Evolutionary conservation across 306 rosid species (phyloP).

Genomic region (Glycine soja): DNA sequence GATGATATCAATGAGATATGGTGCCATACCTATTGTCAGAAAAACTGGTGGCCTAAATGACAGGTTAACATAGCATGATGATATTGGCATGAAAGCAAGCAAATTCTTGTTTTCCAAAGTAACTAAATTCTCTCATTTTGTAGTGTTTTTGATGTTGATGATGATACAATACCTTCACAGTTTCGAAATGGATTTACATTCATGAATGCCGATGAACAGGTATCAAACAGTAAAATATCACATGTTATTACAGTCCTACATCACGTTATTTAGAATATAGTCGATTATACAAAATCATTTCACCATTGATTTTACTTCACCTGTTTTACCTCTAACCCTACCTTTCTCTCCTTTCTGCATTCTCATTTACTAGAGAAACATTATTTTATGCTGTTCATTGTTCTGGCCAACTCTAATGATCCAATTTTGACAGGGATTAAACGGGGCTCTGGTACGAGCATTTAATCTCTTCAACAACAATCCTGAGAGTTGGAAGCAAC

Average conservation of each 20-base stretch:
- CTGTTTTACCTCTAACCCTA: constrained; percentile 26
- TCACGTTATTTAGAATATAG: constrained; percentile 1
- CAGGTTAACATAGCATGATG: constrained; percentile 63
- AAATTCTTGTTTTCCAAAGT: constrained; percentile 37
- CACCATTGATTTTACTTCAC: constrained; percentile 10
- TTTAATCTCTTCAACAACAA: constrained; percentile 58
- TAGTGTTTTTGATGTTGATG: constrained; percentile 92
- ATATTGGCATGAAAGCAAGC: constrained; percentile 6
- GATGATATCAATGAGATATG: constrained; percentile 99
- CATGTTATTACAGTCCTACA: constrained; percentile 6
- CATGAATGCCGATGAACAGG: constrained; percentile 81
- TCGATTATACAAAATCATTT: neutral
- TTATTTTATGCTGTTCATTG: constrained; percentile 15
- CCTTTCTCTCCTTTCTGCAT: constrained; percentile 20
- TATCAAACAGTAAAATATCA: constrained; percentile 45
- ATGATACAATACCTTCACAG: constrained; percentile 72
- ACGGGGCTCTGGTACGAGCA: constrained; percentile 74
- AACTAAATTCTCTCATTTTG: constrained; percentile 40
- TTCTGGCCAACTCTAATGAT: constrained; percentile 32
- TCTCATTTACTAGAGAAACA: constrained; percentile 14
- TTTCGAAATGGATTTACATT: constrained; percentile 89
- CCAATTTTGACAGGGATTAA: constrained; percentile 64
- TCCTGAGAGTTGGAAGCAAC: constrained; percentile 75
- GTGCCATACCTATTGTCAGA: constrained; percentile 87
- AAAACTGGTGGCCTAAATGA: constrained; percentile 97